A percentile compares a stretch with the other conserved stretches of the same genome.
Evolutionary conservation across 2,329 filamentous ascomycete genomes (phyloP).

Genomic region (Coniochaeta sp.): DNA sequence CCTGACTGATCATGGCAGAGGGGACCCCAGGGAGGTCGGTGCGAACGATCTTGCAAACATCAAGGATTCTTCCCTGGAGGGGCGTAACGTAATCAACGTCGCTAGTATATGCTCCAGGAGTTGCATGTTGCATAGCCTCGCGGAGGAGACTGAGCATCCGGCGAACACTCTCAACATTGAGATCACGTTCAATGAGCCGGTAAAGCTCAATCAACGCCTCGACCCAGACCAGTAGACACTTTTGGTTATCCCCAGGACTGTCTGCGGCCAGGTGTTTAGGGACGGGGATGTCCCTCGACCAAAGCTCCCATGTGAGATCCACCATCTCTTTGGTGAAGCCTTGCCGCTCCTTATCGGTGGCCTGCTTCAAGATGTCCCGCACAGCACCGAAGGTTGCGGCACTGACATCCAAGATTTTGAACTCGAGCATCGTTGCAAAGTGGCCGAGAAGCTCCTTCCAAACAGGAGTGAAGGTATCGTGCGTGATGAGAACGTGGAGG

Average conservation of each 20-base stretch:
- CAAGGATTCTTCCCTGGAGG: constrained; percentile 63
- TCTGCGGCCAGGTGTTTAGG: constrained; percentile 31
- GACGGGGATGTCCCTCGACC: constrained; percentile 58
- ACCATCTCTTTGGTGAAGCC: constrained; percentile 45
- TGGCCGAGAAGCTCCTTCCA: constrained; percentile 70
- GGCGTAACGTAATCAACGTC: constrained; percentile 69
- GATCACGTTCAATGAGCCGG: constrained; percentile 57
- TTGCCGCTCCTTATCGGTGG: constrained; percentile 31
- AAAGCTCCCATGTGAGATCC: constrained; percentile 60
- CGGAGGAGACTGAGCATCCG: constrained; percentile 67
- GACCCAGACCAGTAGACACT: constrained; percentile 79
- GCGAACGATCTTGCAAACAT: constrained; percentile 59
- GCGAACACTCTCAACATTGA: constrained; percentile 55
- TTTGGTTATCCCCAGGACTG: constrained; percentile 61
- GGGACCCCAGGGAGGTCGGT: constrained; percentile 59
- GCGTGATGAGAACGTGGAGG: constrained; percentile 61
- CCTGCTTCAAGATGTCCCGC: constrained; percentile 52
- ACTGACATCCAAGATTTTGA: constrained; percentile 61
- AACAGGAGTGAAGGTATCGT: constrained; percentile 60
- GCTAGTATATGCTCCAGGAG: constrained; percentile 57
- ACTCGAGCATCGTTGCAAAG: constrained; percentile 56
- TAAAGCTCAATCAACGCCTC: constrained; percentile 72
- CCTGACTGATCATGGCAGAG: constrained; percentile 58
- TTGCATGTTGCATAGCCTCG: constrained; percentile 63
- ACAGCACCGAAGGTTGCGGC: constrained; percentile 65